Conservation (phyloP, 2,329 filamentous ascomycete species). For the Penicillium glabrum region DNA sequence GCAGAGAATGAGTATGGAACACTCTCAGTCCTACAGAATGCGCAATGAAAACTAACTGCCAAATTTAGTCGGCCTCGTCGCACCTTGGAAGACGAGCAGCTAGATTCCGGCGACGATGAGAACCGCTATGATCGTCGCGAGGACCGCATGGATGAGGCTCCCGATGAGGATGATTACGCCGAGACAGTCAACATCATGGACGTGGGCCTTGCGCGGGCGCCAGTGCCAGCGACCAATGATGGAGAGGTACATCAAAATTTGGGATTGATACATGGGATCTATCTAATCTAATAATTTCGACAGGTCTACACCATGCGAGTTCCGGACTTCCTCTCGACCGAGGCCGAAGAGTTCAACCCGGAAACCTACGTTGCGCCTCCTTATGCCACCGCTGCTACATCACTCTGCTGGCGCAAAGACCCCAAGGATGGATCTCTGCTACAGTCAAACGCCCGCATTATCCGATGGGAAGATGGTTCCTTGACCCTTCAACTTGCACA, state of each 20-base stretch:
- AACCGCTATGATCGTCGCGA: slow-evolving; percentile 54
- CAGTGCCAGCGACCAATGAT: slow-evolving; percentile 53
- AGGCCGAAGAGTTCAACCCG: slow-evolving; percentile 61
- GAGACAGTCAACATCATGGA: slow-evolving; percentile 56
- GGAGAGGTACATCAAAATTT: slow-evolving; percentile 32
- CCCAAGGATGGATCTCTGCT: slow-evolving; percentile 57
- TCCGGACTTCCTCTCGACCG: slow-evolving; percentile 62
- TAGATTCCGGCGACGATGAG: slow-evolving; percentile 65
- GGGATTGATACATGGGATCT: not conserved
- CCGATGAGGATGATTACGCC: slow-evolving; percentile 41
- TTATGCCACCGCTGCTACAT: slow-evolving; percentile 64
- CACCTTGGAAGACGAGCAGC: slow-evolving; percentile 60
- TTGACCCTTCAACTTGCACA: slow-evolving; percentile 66
- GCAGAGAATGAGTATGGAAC: slow-evolving; percentile 35
- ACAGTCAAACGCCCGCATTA: slow-evolving; percentile 65
- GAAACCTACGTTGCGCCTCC: slow-evolving; percentile 62
- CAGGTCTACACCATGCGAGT: slow-evolving; percentile 64
- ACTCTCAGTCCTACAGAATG: not conserved
- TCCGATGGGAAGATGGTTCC: slow-evolving; percentile 68
- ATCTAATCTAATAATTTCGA: slow-evolving; percentile 5
- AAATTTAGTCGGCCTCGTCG: slow-evolving; percentile 37
- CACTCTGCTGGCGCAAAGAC: slow-evolving; percentile 65
- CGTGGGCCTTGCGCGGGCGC: slow-evolving; percentile 57
- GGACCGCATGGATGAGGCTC: slow-evolving; percentile 47
- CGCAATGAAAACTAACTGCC: slow-evolving; percentile 13